A percentile compares a stretch with the other conserved stretches of the same genome.
Conservation (phyloP, 345 rosid species). For the Psidium guajava region DNA sequence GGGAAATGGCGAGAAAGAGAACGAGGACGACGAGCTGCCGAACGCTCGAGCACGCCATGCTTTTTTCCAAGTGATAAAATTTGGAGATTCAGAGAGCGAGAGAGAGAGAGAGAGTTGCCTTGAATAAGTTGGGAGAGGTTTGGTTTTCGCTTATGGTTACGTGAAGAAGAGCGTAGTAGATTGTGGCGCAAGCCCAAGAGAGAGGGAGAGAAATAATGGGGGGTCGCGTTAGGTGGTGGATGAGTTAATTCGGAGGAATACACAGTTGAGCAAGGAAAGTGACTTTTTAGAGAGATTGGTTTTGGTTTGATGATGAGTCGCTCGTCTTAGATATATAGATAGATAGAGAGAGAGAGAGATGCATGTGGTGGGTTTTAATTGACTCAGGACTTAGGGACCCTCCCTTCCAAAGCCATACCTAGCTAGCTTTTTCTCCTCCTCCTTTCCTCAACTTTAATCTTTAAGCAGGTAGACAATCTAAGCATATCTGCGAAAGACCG, state of each 20-base stretch:
- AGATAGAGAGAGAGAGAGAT: background rate
- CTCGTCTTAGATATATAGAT: background rate
- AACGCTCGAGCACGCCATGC: background rate
- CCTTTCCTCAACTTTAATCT: background rate
- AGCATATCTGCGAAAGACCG: fast-evolving
- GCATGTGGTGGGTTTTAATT: background rate
- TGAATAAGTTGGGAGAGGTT: background rate
- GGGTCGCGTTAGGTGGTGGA: background rate
- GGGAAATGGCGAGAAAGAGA: background rate
- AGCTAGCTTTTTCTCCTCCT: background rate
- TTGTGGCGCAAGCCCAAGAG: background rate
- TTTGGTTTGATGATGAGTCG: background rate
- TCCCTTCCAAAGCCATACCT: background rate
- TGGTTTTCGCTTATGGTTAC: background rate
- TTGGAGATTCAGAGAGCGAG: background rate
- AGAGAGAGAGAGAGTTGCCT: background rate
- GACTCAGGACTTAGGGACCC: no score
- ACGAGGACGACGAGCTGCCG: background rate
- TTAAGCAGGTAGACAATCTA: background rate
- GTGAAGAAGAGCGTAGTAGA: background rate
- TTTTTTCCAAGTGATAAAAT: background rate
- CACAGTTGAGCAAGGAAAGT: background rate
- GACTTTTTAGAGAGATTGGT: background rate
- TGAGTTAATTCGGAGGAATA: background rate
- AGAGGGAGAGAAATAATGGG: background rate